phyloP scores from a whole-genome alignment of 1,139 yeast species.

The Kodamaea plutei region DNA sequence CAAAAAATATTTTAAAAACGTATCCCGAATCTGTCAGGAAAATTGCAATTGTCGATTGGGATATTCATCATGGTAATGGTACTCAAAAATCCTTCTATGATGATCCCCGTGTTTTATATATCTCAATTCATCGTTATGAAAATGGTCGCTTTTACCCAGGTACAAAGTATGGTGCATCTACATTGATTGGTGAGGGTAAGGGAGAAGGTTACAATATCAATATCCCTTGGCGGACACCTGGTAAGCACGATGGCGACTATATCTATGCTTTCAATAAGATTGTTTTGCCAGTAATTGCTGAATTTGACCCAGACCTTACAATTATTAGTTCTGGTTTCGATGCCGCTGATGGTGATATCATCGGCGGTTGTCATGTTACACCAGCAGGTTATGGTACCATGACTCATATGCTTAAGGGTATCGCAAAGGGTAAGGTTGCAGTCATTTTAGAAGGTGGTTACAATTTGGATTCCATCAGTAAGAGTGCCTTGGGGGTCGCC shows the following conservation, averaged over 20 bases:
- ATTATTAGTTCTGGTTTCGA: constrained; percentile 95
- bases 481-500: constrained; percentile 88
- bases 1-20: constrained; percentile 71
- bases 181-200: constrained; percentile 75
- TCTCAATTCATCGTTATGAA: constrained; percentile 89
- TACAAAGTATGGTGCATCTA: constrained; percentile 72
- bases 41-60: constrained; percentile 92
- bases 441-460: constrained; percentile 97
- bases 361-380: constrained; percentile 96
- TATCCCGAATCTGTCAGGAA: constrained; percentile 87
- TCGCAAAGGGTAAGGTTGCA: constrained; percentile 84
- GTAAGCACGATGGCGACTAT: constrained; percentile 95
- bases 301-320: constrained; percentile 88
- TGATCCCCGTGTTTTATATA: constrained; percentile 86
- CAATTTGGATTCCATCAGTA: constrained; percentile 84
- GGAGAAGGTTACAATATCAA: constrained; percentile 88
- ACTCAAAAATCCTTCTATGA: constrained; percentile 88
- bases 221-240: constrained; percentile 92
- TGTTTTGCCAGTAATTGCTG: constrained; percentile 85
- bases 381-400: constrained; percentile 96
- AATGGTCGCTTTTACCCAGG: constrained; percentile 94
- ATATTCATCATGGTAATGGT: constrained; percentile 97
- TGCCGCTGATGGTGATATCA: constrained; percentile 97
- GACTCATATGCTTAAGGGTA: constrained; percentile 85
- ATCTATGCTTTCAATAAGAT: constrained; percentile 85